Conservation (phyloP, 306 rosid genomes). For the Citrullus amarus region DNA sequence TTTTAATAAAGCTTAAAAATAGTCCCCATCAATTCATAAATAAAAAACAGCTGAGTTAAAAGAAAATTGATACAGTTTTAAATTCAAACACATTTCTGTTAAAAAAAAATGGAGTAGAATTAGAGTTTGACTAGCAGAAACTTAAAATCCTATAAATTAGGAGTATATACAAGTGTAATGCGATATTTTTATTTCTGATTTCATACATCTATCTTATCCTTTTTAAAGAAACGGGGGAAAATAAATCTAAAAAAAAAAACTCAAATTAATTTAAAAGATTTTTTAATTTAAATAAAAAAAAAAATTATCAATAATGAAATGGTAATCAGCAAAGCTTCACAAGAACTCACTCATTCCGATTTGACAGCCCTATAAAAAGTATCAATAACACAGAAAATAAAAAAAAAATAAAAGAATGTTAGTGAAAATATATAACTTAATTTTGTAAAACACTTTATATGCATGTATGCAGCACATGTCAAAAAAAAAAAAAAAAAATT, state of each 20-base stretch:
- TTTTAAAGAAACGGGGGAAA: not conserved
- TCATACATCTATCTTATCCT: not conserved
- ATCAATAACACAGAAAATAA: not conserved
- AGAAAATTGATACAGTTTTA: too few species aligned
- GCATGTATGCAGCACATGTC: too few species aligned
- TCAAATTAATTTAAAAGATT: not conserved
- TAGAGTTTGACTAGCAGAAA: not conserved
- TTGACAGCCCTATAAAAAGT: not conserved
- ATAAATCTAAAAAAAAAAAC: not conserved
- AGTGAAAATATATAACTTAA: not conserved
- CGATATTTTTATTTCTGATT: not conserved
- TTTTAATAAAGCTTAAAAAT: too few species aligned
- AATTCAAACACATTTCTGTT: too few species aligned
- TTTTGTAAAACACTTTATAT: not conserved
- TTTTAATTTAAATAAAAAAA: not conserved
- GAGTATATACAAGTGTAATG: not conserved
- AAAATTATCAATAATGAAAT: not conserved
- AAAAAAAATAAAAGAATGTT: not conserved
- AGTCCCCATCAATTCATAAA: too few species aligned
- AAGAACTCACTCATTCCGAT: not conserved
- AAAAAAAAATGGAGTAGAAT: not conserved
- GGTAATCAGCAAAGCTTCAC: not conserved
- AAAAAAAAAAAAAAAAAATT: too few species aligned
- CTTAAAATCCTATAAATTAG: not conserved
- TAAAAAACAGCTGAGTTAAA: too few species aligned